Base-by-base conservation (phyloP, 2,329 filamentous ascomycete genomes). In the Peltaster fructicola region DNA sequence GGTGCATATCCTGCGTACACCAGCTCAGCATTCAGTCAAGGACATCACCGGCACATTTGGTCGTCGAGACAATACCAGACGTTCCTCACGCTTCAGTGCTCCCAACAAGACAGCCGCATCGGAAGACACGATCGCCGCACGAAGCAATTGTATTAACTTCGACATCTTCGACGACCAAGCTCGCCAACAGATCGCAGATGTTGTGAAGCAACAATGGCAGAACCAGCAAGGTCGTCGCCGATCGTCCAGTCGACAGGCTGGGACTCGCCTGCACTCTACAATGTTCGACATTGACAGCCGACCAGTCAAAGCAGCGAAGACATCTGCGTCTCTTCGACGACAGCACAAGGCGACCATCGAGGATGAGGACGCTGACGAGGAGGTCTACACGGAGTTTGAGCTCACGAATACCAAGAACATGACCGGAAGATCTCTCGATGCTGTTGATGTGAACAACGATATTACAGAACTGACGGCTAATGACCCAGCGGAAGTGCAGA, bases 401-500 rank as follows among this genome's bases (percentile, higher is more conserved):
- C 20, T 25, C 17, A 30, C 27, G 3, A 22, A 22, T 4, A 21
- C 24, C 3, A 22, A 24, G 18, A 26, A 28, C 10, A 27, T 25
- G 20, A 26, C 26, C 8, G 28, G 37, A 14, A 34, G 36, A 5
- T 38, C 34, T 14, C 33, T 27, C 12, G 36, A 37, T 4, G 15
- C 24, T 8, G 29, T 37, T 3, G 43, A 43, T 13, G 37, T 40
- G 17, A 34, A 23, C 6, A 30, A 30, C 15, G 54, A 64, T 26
- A 34, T 65, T 22, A 70, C 66, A 2, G 49, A 65, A 30, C 39
- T 72, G 10, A 19, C 13, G 7, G 17, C 23, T 6, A 24, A 16
- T 11, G 57, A 66, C 38, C 53, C 53, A 25, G 47, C 56, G 27
- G 57, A 64, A 25, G 59, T 70, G 36, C 58, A 59, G 15, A 51